phyloP scores from a whole-genome alignment of 441 rosid species.

The Adansonia grandidieri region DNA sequence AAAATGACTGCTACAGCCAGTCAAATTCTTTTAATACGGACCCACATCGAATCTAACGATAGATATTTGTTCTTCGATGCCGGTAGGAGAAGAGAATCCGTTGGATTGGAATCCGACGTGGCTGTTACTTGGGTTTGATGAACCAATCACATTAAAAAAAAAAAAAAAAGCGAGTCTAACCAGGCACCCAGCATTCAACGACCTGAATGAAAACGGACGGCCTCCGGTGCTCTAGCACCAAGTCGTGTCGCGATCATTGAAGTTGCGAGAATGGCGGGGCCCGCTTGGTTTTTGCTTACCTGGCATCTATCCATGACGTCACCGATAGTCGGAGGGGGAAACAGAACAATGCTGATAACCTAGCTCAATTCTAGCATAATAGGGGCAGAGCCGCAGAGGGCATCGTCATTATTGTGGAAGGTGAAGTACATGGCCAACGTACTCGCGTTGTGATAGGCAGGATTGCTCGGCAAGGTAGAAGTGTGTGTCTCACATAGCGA shows the following conservation, averaged over 20 bases:
- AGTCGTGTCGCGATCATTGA: neutral
- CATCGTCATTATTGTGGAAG: no score
- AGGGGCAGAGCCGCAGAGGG: neutral
- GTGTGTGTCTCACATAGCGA: neutral
- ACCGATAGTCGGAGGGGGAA: neutral
- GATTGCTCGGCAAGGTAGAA: neutral
- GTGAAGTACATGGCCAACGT: neutral
- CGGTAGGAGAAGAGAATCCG: neutral
- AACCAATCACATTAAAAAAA: neutral
- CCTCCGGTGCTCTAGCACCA: neutral
- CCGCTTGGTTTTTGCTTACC: neutral
- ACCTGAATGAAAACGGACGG: conserved; percentile 21
- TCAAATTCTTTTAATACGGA: neutral
- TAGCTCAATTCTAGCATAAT: neutral
- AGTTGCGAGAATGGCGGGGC: neutral
- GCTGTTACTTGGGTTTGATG: conserved; percentile 13
- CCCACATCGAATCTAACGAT: neutral
- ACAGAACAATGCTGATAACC: neutral
- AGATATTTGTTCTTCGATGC: neutral
- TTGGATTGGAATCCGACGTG: conserved; percentile 40
- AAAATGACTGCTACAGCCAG: neutral
- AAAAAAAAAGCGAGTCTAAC: conserved; percentile 21
- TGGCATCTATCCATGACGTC: conserved; percentile 16
- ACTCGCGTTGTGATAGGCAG: neutral
- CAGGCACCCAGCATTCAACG: conserved; percentile 17